A percentile compares a stretch with the other conserved stretches of the same genome.
Conservation (phyloP, 2,329 filamentous ascomycete genomes). For the Corynespora cassiicola region DNA sequence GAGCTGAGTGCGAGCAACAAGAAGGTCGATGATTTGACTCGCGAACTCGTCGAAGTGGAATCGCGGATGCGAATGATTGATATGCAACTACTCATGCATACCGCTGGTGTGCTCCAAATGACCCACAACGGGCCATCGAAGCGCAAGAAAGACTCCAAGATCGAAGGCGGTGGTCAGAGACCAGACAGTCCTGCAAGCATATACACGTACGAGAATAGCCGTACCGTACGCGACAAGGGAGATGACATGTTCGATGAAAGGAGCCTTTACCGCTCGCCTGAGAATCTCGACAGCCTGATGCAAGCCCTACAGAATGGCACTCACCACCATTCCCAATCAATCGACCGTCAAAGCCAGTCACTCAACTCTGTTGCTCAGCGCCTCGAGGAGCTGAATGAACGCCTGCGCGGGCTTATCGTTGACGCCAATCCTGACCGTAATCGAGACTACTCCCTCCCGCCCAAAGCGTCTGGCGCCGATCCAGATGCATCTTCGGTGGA, state of each 20-base stretch:
- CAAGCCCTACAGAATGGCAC: conserved; percentile 45
- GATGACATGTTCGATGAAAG: conserved; percentile 77
- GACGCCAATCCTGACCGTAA: conserved; percentile 62
- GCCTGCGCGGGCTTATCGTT: conserved; percentile 71
- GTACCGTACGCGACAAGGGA: conserved; percentile 58
- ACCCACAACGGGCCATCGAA: conserved; percentile 80
- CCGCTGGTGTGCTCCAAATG: conserved; percentile 88
- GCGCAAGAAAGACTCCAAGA: conserved; percentile 56
- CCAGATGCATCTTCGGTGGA: conserved; percentile 44
- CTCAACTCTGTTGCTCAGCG: conserved; percentile 69
- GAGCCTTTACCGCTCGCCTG: conserved; percentile 73
- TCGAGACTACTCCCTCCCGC: conserved; percentile 37
- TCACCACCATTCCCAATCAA: conserved; percentile 29
- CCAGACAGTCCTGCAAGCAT: conserved; percentile 80
- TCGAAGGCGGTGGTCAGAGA: conserved; percentile 48
- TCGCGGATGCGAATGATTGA: conserved; percentile 77
- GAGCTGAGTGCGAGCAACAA: conserved; percentile 77
- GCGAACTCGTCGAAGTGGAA: conserved; percentile 81
- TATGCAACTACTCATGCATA: conserved; percentile 82
- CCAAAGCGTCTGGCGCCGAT: conserved; percentile 21
- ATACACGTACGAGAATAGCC: conserved; percentile 69
- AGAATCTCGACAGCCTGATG: conserved; percentile 64
- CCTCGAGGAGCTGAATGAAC: conserved; percentile 71
- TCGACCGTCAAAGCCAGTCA: conserved; percentile 52
- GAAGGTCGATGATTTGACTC: conserved; percentile 84